Conservation (phyloP, 1,284 basidiomycete species). For the Boletellus dicymbophilus region DNA sequence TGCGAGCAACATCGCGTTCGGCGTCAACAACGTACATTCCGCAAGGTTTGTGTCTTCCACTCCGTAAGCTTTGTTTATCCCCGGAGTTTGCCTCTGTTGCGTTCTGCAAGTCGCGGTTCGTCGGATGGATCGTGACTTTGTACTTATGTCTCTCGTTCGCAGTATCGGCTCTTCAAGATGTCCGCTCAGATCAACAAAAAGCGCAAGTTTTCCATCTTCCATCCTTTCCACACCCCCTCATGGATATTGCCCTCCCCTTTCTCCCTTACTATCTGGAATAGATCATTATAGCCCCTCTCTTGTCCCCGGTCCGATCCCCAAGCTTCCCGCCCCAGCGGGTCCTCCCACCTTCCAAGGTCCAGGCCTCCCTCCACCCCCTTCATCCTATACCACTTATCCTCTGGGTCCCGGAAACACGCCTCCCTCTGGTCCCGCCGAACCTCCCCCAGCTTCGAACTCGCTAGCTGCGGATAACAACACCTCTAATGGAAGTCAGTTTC, state of each 20-base stretch:
- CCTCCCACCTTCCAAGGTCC: conserved; percentile 38
- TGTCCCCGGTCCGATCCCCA: conserved; percentile 34
- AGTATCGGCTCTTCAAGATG: too few species aligned
- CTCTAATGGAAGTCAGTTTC: conserved; percentile 38
- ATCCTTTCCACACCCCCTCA: conserved; percentile 30
- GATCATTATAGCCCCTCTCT: conserved; percentile 39
- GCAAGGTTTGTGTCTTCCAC: too few species aligned
- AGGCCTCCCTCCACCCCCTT: conserved; percentile 37
- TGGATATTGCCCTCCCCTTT: conserved; percentile 27
- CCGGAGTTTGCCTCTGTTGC: too few species aligned
- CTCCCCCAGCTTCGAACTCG: conserved; percentile 19
- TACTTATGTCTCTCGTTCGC: too few species aligned
- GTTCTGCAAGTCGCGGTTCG: too few species aligned
- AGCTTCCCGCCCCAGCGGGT: conserved; percentile 30
- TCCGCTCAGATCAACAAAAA: too few species aligned
- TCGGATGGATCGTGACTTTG: too few species aligned
- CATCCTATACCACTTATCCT: conserved; percentile 36
- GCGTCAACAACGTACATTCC: too few species aligned
- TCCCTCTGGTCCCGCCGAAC: conserved; percentile 30
- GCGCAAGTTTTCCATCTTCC: too few species aligned
- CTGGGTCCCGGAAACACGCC: conserved; percentile 38
- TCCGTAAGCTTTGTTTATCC: too few species aligned
- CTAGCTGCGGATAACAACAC: conserved; percentile 29
- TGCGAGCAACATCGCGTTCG: too few species aligned
- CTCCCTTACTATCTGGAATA: conserved; percentile 21